These are phyloP conservation scores for Cercophora sp. DNA, from an alignment of 495 filamentous ascomycete genomes.

Conservation along the genomic window DNA sequence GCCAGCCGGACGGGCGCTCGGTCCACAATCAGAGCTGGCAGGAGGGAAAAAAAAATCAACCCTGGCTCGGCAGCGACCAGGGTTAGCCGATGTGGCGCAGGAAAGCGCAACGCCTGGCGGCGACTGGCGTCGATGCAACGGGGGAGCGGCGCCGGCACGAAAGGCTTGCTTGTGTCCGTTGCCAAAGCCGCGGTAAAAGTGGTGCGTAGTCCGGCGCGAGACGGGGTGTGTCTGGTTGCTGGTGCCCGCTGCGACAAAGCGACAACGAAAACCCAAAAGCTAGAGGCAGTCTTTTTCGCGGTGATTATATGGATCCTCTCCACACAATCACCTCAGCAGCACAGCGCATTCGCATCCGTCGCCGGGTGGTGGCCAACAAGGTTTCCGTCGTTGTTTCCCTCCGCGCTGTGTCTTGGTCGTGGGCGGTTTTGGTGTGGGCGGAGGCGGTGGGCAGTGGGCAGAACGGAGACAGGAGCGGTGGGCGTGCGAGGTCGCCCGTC, in stretches of 20 bases:
- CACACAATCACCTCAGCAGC: no score
- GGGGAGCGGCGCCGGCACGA: not conserved
- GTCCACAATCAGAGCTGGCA: slow-evolving; percentile 3
- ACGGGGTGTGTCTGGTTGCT: no score
- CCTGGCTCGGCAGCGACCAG: slow-evolving; percentile 1
- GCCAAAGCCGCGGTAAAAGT: not conserved
- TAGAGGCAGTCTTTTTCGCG: not conserved
- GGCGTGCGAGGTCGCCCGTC: slow-evolving; percentile 17
- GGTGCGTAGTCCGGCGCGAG: no score
- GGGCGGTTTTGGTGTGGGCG: not conserved
- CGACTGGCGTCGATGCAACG: not conserved
- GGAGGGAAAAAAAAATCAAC: slow-evolving; percentile 3
- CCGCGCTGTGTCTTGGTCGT: not conserved
- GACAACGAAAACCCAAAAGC: not conserved
- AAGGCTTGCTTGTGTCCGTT: not conserved
- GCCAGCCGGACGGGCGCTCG: not conserved
- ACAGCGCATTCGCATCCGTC: no score
- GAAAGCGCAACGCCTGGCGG: not conserved
- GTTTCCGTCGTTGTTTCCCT: not conserved
- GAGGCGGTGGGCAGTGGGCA: not conserved
- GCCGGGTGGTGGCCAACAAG: not conserved
- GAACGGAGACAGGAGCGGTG: not conserved
- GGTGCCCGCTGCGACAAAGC: not conserved
- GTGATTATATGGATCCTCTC: not conserved
- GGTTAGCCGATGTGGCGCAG: slow-evolving; percentile 6